These are phyloP conservation scores for Suillus discolor DNA, from an alignment of 768 basidiomycete species.

Conservation along the genomic window DNA sequence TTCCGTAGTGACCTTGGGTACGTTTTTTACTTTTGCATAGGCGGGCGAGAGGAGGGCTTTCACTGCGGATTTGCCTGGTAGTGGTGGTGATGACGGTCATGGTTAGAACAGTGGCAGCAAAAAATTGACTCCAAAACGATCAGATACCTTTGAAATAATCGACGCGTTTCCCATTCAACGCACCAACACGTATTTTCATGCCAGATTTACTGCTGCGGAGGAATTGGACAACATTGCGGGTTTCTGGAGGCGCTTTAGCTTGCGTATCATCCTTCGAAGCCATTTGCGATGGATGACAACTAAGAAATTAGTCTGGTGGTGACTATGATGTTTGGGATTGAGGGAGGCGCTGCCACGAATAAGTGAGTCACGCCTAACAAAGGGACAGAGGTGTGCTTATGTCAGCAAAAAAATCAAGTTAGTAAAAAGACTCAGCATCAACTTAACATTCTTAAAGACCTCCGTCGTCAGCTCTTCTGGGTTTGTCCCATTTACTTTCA, in stretches of 20 bases:
- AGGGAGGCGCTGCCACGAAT: not conserved
- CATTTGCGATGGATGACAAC: constrained; percentile 23
- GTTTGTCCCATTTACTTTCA: not conserved
- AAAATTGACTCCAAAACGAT: constrained; percentile 1
- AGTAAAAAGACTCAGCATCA: not conserved
- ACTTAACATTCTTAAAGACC: not conserved
- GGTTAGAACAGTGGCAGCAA: constrained; percentile 2
- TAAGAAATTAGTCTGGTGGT: not conserved
- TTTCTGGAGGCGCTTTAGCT: constrained; percentile 74
- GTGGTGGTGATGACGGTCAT: constrained; percentile 30
- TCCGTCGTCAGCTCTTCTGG: not conserved
- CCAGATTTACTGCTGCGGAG: constrained; percentile 84
- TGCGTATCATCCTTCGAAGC: constrained; percentile 65
- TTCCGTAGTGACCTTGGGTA: constrained; percentile 73
- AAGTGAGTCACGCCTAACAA: not conserved
- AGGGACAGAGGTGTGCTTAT: not conserved
- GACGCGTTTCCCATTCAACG: constrained; percentile 89
- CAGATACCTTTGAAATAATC: constrained; percentile 95
- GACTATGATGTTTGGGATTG: not conserved
- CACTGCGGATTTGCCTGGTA: constrained; percentile 85
- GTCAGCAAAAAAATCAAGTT: not conserved
- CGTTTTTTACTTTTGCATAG: constrained; percentile 86
- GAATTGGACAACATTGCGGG: constrained; percentile 84
- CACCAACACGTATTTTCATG: constrained; percentile 87
- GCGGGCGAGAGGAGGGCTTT: constrained; percentile 91